Evolutionary conservation across 139 green algal species (phyloP).

Genomic region (Coelastrella sp.): DNA sequence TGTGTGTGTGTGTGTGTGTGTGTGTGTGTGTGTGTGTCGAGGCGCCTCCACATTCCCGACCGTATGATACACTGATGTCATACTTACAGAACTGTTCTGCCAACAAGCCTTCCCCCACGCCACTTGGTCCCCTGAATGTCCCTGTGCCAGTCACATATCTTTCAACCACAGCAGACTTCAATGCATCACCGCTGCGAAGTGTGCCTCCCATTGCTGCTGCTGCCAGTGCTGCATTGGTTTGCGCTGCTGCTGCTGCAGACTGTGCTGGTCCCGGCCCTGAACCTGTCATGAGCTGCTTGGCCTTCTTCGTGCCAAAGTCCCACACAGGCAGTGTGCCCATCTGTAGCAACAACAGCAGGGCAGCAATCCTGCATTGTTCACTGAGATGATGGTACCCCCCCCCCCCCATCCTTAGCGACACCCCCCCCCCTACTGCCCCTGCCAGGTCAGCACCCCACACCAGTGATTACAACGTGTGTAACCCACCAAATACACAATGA

Average conservation of each 20-base stretch:
- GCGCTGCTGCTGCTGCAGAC: constrained; percentile 39
- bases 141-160: constrained; percentile 21
- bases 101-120: neutral
- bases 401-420: too few relatives aligned
- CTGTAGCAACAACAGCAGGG: neutral
- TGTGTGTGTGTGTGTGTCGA: too few relatives aligned
- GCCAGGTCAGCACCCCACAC: too few relatives aligned
- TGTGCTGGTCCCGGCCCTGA: constrained; percentile 5
- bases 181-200: constrained; percentile 16
- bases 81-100: neutral
- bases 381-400: too few relatives aligned
- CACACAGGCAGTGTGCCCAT: constrained; percentile 57
- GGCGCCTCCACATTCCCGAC: too few relatives aligned
- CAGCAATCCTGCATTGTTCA: neutral
- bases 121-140: neutral
- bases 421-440: too few relatives aligned
- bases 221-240: neutral
- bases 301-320: constrained; percentile 64
- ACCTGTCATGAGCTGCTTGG: constrained; percentile 41
- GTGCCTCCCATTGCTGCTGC: constrained; percentile 9
- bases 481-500: too few relatives aligned
- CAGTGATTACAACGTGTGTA: too few relatives aligned
- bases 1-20: too few relatives aligned
- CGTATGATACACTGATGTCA: neutral
- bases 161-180: constrained; percentile 38